Evolutionary conservation across 768 basidiomycete genomes (phyloP).

Genomic region (Mycena metata): DNA sequence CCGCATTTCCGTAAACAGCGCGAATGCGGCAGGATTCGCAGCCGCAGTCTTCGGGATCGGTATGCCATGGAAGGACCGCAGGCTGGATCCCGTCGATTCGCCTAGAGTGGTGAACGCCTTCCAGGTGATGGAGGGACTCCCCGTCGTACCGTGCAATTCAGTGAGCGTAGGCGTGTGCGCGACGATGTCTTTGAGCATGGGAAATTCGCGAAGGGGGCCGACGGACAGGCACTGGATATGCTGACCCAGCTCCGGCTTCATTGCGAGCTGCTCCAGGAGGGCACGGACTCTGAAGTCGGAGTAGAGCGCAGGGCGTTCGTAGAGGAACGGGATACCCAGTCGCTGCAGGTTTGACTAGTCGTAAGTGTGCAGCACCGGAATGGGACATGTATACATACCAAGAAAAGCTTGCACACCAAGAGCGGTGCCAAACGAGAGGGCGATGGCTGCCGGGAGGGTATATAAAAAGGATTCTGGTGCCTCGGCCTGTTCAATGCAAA

Average conservation of each 20-base stretch:
- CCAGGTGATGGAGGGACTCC: neutral
- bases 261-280: conserved; percentile 78
- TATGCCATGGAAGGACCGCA: neutral
- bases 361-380: too few relatives aligned
- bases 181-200: neutral
- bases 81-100: neutral
- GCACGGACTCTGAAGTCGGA: conserved; percentile 31
- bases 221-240: neutral
- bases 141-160: neutral
- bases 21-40: neutral
- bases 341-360: neutral
- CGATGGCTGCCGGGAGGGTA: neutral
- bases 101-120: conserved; percentile 8
- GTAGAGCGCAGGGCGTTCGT: neutral
- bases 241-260: conserved; percentile 71
- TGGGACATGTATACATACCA: neutral
- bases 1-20: conserved; percentile 5
- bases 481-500: neutral
- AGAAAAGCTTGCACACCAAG: conserved; percentile 17
- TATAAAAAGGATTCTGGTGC: neutral
- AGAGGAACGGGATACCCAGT: conserved; percentile 14
- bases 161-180: neutral
- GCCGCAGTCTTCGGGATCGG: neutral
- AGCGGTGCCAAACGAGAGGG: conserved; percentile 1
- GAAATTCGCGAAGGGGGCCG: neutral